These are phyloP conservation scores for Rhododendron ferrugineum DNA, from an alignment of 148 eudicot genomes.

Conservation along the genomic window DNA sequence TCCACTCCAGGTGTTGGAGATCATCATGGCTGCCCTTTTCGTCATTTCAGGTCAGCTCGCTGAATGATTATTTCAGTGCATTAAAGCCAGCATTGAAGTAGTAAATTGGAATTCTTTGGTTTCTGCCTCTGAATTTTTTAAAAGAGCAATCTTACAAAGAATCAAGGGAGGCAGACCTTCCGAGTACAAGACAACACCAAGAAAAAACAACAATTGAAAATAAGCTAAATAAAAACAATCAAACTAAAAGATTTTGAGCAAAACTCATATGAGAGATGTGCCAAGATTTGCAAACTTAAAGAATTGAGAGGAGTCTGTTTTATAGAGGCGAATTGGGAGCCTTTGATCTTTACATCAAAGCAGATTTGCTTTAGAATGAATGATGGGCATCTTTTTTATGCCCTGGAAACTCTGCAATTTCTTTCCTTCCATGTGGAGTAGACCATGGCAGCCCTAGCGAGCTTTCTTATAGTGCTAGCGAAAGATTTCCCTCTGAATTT, in stretches of 20 bases:
- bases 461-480: neutral
- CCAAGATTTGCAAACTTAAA: neutral
- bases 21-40: conserved; percentile 98
- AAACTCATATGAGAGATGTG: neutral
- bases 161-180: neutral
- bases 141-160: neutral
- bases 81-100: neutral
- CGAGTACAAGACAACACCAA: neutral
- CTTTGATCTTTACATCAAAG: neutral
- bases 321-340: neutral
- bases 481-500: neutral
- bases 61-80: neutral
- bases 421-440: neutral
- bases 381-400: neutral
- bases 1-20: conserved; percentile 81
- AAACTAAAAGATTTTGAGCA: neutral
- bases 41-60: conserved; percentile 82
- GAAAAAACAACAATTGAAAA: neutral
- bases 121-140: neutral
- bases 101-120: neutral
- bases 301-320: neutral
- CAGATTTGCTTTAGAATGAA: neutral
- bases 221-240: neutral
- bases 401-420: neutral
- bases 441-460: neutral